Percentiles rank a stretch among this genome's conserved stretches.
phyloP scores from a whole-genome alignment of 805 yeast genomes.

The Pichia deserticola region DNA sequence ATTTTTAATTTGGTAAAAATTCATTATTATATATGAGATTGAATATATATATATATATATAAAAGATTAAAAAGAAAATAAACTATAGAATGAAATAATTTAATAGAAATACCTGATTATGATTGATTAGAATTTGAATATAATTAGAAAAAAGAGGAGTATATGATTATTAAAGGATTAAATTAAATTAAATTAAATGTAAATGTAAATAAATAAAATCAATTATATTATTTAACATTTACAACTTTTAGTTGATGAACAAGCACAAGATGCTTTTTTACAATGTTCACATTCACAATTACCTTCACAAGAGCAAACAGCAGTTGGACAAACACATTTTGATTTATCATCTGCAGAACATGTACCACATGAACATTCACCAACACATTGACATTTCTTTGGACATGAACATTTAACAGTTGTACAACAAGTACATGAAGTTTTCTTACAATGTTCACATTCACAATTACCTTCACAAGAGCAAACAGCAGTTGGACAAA shows the following conservation, averaged over 20 bases:
- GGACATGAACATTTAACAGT: conserved; percentile 8
- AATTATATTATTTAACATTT: background rate
- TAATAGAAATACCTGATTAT: no score
- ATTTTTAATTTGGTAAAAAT: no score
- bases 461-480: conserved; percentile 6
- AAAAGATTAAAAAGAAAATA: no score
- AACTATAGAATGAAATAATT: no score
- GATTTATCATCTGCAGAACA: conserved; percentile 5
- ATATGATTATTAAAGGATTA: background rate
- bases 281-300: conserved; percentile 6
- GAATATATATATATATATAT: no score
- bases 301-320: conserved; percentile 8
- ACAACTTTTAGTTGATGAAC: background rate
- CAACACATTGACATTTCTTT: conserved; percentile 9
- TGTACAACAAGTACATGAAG: background rate
- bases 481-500: conserved; percentile 9
- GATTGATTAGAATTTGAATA: no score
- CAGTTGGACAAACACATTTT: conserved; percentile 9
- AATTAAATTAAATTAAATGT: background rate
- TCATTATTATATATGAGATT: no score
- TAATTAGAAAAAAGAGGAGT: background rate
- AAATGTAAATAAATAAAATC: background rate
- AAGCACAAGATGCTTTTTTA: background rate
- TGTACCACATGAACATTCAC: conserved; percentile 8
- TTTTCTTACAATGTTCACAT: conserved; percentile 5